phyloP scores from a whole-genome alignment of 2,329 filamentous ascomycete genomes.

The Lecanicillium sp. region DNA sequence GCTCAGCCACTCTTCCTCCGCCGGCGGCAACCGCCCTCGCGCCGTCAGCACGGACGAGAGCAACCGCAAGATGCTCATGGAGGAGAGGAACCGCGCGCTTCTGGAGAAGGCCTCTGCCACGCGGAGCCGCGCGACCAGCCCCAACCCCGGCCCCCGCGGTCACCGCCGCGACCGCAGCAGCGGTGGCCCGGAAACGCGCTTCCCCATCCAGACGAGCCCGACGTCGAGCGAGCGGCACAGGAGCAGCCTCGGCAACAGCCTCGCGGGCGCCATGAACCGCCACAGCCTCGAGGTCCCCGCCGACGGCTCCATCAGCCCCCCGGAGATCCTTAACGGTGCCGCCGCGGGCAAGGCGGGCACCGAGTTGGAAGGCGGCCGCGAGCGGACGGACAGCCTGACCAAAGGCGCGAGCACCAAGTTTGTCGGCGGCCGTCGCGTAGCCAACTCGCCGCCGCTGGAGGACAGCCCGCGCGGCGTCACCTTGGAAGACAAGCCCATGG shows the following conservation, averaged over 20 bases:
- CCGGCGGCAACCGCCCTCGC: constrained; percentile 58
- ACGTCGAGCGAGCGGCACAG: constrained; percentile 48
- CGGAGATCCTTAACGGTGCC: constrained; percentile 38
- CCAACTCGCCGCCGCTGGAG: constrained; percentile 27
- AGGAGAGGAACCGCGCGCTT: constrained; percentile 81
- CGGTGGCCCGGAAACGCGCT: constrained; percentile 67
- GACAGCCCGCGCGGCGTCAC: constrained; percentile 38
- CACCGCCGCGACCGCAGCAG: constrained; percentile 79
- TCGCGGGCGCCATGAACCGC: constrained; percentile 47
- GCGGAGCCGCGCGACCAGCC: constrained; percentile 69
- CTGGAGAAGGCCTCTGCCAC: constrained; percentile 59
- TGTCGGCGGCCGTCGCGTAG: constrained; percentile 43
- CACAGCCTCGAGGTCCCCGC: constrained; percentile 78
- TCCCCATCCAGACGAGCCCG: constrained; percentile 71
- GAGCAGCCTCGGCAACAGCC: constrained; percentile 44
- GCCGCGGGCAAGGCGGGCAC: constrained; percentile 18
- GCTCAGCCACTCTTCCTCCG: constrained; percentile 58
- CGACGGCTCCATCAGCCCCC: constrained; percentile 40
- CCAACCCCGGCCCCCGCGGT: constrained; percentile 50
- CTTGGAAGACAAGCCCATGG: constrained; percentile 48
- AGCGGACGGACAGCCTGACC: constrained; percentile 14
- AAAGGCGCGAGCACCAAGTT: constrained; percentile 32
- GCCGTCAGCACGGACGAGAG: constrained; percentile 94
- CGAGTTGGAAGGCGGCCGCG: constrained; percentile 18
- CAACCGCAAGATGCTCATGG: constrained; percentile 87